A percentile compares a stretch with the other conserved stretches of the same genome.
These are phyloP conservation scores for Pseudogymnoascus sp. DNA, from an alignment of 2,329 filamentous ascomycete species.

Conservation along the genomic window DNA sequence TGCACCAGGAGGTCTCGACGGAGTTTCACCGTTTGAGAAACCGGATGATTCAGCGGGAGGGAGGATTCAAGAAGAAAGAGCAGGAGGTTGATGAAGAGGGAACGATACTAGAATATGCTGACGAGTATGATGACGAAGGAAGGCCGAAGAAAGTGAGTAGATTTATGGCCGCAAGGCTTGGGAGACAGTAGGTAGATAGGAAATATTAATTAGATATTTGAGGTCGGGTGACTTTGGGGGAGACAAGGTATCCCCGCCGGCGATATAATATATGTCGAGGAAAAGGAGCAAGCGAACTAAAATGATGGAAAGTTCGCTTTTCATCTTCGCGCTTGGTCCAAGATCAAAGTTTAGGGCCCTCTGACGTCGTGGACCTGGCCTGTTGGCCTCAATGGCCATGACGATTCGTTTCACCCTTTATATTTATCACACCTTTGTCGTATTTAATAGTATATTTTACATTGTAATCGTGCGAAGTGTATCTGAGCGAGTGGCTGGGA, in stretches of 20 bases:
- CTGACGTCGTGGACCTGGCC: constrained; percentile 44
- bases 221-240: not conserved
- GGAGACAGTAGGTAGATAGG: constrained; percentile 35
- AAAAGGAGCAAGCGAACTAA: constrained; percentile 1
- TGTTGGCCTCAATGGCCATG: constrained; percentile 37
- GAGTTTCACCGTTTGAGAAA: constrained; percentile 81
- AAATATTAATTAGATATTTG: constrained; percentile 15
- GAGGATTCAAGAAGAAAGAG: constrained; percentile 64
- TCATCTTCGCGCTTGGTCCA: constrained; percentile 44
- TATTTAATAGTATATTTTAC: not conserved
- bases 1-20: constrained; percentile 68
- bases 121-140: constrained; percentile 44
- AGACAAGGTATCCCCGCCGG: not conserved
- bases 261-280: not conserved
- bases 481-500: not conserved
- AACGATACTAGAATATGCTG: constrained; percentile 1
- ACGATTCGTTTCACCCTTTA: constrained; percentile 58
- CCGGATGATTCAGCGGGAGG: constrained; percentile 71
- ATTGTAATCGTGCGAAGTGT: not conserved
- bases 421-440: constrained; percentile 30
- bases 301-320: constrained; percentile 32
- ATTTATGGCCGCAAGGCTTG: constrained; percentile 64
- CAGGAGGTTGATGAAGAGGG: not conserved
- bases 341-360: constrained; percentile 50
- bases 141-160: constrained; percentile 58